These are phyloP conservation scores for Plasmodium ovale DNA, from an alignment of 169 alveolate species.

Conservation along the genomic window DNA sequence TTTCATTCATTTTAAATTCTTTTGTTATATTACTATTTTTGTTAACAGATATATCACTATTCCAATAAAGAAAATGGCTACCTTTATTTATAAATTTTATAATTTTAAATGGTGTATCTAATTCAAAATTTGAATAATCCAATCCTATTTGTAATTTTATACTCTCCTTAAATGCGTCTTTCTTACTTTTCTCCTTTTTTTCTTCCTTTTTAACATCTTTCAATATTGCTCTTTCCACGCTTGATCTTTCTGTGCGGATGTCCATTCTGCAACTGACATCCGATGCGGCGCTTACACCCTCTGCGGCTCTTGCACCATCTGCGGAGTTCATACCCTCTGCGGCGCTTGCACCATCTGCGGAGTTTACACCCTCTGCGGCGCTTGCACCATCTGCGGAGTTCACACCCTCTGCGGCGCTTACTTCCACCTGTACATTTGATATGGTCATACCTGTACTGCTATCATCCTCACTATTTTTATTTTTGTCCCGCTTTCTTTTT, in stretches of 20 bases:
- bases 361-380: not conserved
- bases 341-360: not conserved
- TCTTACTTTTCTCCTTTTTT: not conserved
- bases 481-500: not conserved
- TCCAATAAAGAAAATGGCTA: conserved; percentile 73
- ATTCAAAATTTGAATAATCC: conserved; percentile 46
- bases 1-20: conserved; percentile 76
- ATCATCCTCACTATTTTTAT: not conserved
- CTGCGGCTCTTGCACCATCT: not conserved
- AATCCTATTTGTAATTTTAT: conserved; percentile 48
- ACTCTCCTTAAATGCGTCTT: not conserved
- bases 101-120: conserved; percentile 51
- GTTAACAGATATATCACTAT: conserved; percentile 22
- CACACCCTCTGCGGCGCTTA: not conserved
- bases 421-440: not conserved
- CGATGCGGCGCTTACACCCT: too few species aligned
- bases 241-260: not conserved
- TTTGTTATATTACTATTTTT: conserved; percentile 17
- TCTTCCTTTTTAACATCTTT: conserved; percentile 1
- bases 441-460: not conserved
- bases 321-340: too few species aligned
- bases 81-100: conserved; percentile 66
- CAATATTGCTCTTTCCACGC: not conserved
- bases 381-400: not conserved
- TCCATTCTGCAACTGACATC: not conserved